Base-by-base conservation (phyloP, 108 stramenopile genomes). In the Cyclotella baltica region DNA sequence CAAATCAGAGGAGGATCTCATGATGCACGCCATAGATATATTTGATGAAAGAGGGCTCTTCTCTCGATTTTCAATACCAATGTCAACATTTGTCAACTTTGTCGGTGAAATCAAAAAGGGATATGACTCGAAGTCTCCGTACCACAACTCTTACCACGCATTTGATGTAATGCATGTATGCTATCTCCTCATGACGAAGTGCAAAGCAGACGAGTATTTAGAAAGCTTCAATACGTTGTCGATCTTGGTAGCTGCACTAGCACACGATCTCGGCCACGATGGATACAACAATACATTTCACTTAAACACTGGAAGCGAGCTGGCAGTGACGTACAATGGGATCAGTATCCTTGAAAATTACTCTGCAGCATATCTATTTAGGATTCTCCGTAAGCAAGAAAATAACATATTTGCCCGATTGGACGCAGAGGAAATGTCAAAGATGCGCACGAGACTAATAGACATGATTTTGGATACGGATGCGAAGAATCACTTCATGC, bases 181-280 rank as follows among this genome's bases (percentile, higher is more conserved):
- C 34, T 87, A 85, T 70, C 47, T 91, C 31, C 22, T 89, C 25
- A 64, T 89, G 43, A 80, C 79, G 23, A 85, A 73, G 43, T 85
- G 84, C 48, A 51, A 50, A 28, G 84, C 84, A n/a, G 84, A 85
- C 40, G 75, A 73, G 59, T 81, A 81, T 50, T 55, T 85, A 30
- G 84, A 85, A 70, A 85, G 76, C 51, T 70, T 83, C 70, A 80
- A 88, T 73, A 62, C 81, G 16, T 62, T 89, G 0, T 86, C 85
- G 5, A 77, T 89, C 33, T 48, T 89, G 20, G 81, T 92, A 29
- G 88, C 83, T 18, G 86, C 84, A 6, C 34, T 88, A 20, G 85
- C 78, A 33, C 90, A 91, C 81, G 90, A 91, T 75, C 68, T 88
- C 20, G 91, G 87, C 30, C 91, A 92, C 86, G 88, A 88, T 38